Conservation (phyloP, 75 land plant species). For the Pinus albicaulis region DNA sequence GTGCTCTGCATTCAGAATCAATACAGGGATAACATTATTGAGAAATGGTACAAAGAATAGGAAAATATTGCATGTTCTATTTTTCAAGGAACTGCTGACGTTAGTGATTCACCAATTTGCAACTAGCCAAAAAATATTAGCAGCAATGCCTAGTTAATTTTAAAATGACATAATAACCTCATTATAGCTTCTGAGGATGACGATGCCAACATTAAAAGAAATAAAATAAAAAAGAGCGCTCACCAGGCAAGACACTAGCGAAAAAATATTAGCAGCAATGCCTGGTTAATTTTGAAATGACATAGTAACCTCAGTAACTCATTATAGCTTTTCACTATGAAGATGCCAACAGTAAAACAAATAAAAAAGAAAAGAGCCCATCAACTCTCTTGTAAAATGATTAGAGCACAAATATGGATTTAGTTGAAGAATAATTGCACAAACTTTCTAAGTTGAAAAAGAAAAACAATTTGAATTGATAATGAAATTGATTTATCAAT, state of each 20-base stretch:
- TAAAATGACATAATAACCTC: neutral
- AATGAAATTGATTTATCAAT: too few species aligned
- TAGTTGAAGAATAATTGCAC: too few species aligned
- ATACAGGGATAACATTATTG: neutral
- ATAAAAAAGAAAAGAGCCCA: conserved; percentile 22
- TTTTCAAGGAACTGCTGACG: neutral
- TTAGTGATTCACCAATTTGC: neutral
- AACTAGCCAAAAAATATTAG: too few species aligned
- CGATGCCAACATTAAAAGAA: neutral
- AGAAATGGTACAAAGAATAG: neutral
- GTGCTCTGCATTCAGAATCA: conserved; percentile 50
- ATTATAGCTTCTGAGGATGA: neutral
- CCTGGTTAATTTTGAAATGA: neutral
- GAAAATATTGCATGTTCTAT: neutral
- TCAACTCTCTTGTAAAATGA: conserved; percentile 92
- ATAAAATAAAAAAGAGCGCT: neutral
- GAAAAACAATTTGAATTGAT: too few species aligned
- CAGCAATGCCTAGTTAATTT: neutral
- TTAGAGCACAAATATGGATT: too few species aligned
- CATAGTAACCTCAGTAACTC: neutral
- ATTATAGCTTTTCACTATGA: neutral
- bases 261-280: too few species aligned
- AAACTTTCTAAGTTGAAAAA: too few species aligned
- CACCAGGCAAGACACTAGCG: conserved; percentile 94
- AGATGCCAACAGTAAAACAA: too few species aligned